Evolutionary conservation across 768 basidiomycete species (phyloP), one percentile per base, ranked within the genome.

Genomic region (Phanerodontia chrysosporium): DNA sequence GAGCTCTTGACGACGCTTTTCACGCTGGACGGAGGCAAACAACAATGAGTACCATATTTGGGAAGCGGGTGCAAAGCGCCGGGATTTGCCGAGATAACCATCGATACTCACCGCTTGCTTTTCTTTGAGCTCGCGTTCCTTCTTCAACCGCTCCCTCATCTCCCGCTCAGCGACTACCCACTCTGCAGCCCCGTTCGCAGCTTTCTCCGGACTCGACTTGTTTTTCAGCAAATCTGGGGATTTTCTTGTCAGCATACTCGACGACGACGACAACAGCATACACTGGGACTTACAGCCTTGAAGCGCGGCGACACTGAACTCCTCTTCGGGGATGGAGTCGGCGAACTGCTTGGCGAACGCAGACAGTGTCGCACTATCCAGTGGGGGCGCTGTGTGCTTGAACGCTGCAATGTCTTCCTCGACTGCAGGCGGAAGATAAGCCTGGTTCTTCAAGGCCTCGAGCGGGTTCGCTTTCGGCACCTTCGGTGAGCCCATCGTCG

Each of bases 291-390:
- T 71, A 90, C 89, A 94, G 71, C 92, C 93, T 75, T 95, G 93
- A 55, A 97, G 76, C 58, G 91, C 88, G 21, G 94, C 93, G 56
- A 95, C 89, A 67, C 89, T 90, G 68, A 95, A 92, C 74, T 90
- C 89, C 42, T 88, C 86, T 36, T 92, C 89, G 0, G 94, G 92
- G 22, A 95, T 84, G 24, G 83, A 76, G 62, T 90, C 89, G 3
- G 91, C 90, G 67, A 95, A 95, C 59, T 77, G 67, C 75, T 88
- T 84, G 10, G 91, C 92, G 16, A 95, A 77, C n/a, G 72, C 65
- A 27, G 82, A 84, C 25, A 93, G 77, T 59, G 82, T 85, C 65
- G 75, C 75, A 56, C 79, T 82, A 66, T 86, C 84, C 60, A 92
- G 76, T 10, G 89, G 85, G 61, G 83, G 81, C 45, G 84, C 83